Evolutionary conservation across 306 rosid species (phyloP), one percentile per base, ranked within the genome.

Genomic region (Trifolium subterraneum): DNA sequence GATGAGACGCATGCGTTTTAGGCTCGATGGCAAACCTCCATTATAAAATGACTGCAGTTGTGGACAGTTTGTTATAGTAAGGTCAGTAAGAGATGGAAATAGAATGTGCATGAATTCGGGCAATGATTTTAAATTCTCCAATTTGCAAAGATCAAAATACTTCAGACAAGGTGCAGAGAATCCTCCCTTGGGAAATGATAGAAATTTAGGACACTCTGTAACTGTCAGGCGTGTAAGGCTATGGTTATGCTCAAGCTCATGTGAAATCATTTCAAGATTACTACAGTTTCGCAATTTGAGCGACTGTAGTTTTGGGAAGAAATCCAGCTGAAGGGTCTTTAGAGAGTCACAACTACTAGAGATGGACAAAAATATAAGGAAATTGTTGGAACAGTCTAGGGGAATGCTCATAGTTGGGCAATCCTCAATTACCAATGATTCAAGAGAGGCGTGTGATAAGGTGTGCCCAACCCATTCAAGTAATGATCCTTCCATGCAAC

Each of bases 281-380:
- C 11, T 4, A 64, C 84, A 75, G 3, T 1, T 0, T 0, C 0
- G 0, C 2, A 76, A 1, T 0, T 0, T 0, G 8, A 81, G 56
- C 1, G 0, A 0, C 0, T 10, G 0, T 10, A 81, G 75, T 35
- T 59, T 68, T 10, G 80, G 84, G 39, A 80, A 38, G 6, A 76
- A 54, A 50, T 76, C 0, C 4, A 79, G 35, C 0, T 75, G 70
- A 0, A 79, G 66, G 11, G 1, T 44, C 6, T 4, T 22, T 1
- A 79, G 42, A 39, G 78, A 64, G 35, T 64, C 45, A 8, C 62
- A 78, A 12, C 61, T 71, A 25, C 38, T 2, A 1, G 0, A 0
- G 19, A 78, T 64, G 2, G 0, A 0, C 33, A 72, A 18, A 3
- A 0, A 1, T 7, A 1, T 50, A 15, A 79, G 73, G 35, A 45